Evolutionary conservation across 2,329 filamentous ascomycete genomes (phyloP).

Genomic region (Fusarium illudens): DNA sequence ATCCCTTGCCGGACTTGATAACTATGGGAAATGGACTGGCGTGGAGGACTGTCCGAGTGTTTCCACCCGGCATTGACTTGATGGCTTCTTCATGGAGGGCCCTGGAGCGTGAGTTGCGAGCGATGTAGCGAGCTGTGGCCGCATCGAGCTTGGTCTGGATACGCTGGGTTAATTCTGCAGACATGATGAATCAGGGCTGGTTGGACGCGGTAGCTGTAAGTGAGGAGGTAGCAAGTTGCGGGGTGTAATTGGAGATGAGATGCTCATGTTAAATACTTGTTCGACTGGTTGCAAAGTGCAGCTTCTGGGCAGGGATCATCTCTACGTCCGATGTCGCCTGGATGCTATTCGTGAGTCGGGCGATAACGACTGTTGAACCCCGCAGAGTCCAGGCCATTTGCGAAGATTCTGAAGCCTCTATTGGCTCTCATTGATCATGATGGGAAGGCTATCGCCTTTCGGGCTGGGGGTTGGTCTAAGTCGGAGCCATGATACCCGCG

Average conservation of each 20-base stretch:
- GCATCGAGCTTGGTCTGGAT: conserved; percentile 44
- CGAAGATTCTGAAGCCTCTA: background rate
- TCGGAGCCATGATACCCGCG: background rate
- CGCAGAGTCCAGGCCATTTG: background rate
- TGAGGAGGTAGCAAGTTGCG: background rate
- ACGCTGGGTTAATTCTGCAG: conserved; percentile 25
- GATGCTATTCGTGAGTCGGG: conserved; percentile 11
- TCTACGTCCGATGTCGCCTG: background rate
- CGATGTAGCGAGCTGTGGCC: conserved; percentile 47
- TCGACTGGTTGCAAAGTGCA: background rate
- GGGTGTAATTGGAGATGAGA: background rate
- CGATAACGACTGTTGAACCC: background rate
- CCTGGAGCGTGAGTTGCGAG: conserved; percentile 51
- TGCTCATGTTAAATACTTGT: background rate
- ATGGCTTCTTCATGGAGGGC: conserved; percentile 50
- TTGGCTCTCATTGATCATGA: background rate
- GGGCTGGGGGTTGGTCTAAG: background rate
- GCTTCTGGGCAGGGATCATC: background rate
- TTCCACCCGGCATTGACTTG: conserved; percentile 54
- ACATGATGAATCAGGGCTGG: conserved; percentile 15
- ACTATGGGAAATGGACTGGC: conserved; percentile 55
- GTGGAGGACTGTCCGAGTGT: conserved; percentile 56
- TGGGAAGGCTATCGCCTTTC: conserved; percentile 19
- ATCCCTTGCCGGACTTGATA: conserved; percentile 49
- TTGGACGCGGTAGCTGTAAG: background rate